Evolutionary conservation across 2,329 filamentous ascomycete species (phyloP), one percentile per base, ranked within the genome.

Genomic region (Sporothrix brunneoviolacea): DNA sequence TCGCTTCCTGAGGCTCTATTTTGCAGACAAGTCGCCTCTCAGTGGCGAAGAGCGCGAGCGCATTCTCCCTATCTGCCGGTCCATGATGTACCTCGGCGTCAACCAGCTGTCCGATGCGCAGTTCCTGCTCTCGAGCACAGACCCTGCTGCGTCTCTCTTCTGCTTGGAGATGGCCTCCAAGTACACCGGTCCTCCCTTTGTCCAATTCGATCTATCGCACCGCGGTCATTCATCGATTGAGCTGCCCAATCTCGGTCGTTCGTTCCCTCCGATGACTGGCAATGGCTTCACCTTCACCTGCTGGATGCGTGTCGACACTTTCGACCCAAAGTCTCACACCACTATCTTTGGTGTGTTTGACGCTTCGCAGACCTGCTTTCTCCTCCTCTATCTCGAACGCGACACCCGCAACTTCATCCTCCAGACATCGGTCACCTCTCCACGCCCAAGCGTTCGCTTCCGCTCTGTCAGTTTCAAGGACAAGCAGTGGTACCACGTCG

Each of bases 281-380:
- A 73, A 76, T n/a, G 94, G 93, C 18, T 98, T 97, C 68, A 95
- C 90, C 1, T 85, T 98, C 54, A 80, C 87, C 40, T 80, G 88
- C 0, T 98, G 93, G 93, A 79, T 95, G 44, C 82, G 86, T 18
- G 80, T 98, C 53, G 91, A 97, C 64, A 75, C 82, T 36, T 97
- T 93, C 65, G 94, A 98, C 64, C 71, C 80, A 5, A 79, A 80
- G 40, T 83, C 86, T 15, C 93, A 98, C 65, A 98, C 93, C 0
- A 98, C 93, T 0, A 78, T 98, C 13, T 98, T 98, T 65, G 93
- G 93, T 22, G 88, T 93, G 8, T 97, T 94, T 66, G 93, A 98
- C 68, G 76, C 84, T 4, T 89, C 82, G 5, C 91, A 97, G 65
- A 89, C 88, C 5, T 98, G 93, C 66, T 98, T 98, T 62, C 71